Evolutionary conservation across 495 filamentous ascomycete genomes (phyloP).

Genomic region (Neurospora tetraspora): DNA sequence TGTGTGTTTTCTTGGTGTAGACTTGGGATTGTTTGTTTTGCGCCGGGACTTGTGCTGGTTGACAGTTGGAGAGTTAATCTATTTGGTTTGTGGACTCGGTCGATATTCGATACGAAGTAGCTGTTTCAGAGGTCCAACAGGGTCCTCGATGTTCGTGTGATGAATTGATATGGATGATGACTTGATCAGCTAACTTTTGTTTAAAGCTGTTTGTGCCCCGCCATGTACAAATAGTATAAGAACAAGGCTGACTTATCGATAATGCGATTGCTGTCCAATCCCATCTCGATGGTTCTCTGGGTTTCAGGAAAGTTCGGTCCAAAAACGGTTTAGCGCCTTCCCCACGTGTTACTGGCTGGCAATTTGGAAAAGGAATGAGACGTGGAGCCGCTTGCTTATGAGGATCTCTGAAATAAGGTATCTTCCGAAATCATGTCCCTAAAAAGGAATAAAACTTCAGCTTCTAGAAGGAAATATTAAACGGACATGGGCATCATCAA

Average conservation of each 20-base stretch:
- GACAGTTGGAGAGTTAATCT: not conserved
- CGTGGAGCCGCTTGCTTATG: not conserved
- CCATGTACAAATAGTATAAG: not conserved
- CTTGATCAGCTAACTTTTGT: not conserved
- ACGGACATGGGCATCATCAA: not conserved
- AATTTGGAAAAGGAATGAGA: not conserved
- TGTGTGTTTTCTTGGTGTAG: not conserved
- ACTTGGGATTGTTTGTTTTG: not conserved
- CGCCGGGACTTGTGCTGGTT: not conserved
- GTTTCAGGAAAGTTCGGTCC: slow-evolving; percentile 26
- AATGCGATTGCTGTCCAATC: not conserved
- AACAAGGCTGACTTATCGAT: not conserved
- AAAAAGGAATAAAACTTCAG: not conserved
- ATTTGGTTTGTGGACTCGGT: not conserved
- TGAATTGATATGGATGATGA: not conserved
- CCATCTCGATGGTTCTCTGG: slow-evolving; percentile 12
- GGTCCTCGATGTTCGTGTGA: not conserved
- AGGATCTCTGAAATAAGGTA: too few relatives aligned
- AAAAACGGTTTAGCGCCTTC: slow-evolving; percentile 12
- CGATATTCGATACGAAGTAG: not conserved
- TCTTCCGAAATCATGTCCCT: not conserved
- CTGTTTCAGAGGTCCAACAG: not conserved
- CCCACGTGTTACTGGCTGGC: not conserved
- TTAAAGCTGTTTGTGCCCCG: not conserved
- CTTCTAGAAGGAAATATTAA: not conserved